phyloP scores from a whole-genome alignment of 768 basidiomycete genomes.

The Fomitopsis serialis region DNA sequence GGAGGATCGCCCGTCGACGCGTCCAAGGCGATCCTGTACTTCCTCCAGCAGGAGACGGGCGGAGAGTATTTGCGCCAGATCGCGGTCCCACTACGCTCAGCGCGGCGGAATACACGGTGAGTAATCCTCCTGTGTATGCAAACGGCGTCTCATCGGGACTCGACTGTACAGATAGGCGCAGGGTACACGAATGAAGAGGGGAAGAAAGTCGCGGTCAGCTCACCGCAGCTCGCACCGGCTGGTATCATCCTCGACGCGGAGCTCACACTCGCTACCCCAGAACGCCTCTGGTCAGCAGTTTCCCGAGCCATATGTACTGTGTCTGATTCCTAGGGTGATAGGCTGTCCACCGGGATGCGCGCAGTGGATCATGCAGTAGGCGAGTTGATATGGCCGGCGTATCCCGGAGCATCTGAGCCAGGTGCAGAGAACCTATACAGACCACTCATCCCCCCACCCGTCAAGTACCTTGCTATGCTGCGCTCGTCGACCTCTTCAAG shows the following conservation, averaged over 20 bases:
- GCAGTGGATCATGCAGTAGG: constrained; percentile 78
- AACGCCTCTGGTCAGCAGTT: constrained; percentile 58
- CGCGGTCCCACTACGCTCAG: constrained; percentile 81
- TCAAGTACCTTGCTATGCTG: constrained; percentile 64
- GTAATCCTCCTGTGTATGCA: constrained; percentile 8
- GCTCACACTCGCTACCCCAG: constrained; percentile 67
- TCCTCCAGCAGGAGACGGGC: constrained; percentile 50
- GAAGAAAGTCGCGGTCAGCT: constrained; percentile 52
- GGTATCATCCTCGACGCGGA: constrained; percentile 78
- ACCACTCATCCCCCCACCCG: constrained; percentile 45
- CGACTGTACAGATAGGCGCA: constrained; percentile 26
- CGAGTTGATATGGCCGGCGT: constrained; percentile 25
- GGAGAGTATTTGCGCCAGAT: constrained; percentile 57
- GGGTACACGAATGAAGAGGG: constrained; percentile 71
- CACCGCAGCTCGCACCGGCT: constrained; percentile 56
- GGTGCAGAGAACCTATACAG: constrained; percentile 60
- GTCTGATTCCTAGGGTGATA: constrained; percentile 20
- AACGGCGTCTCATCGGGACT: background rate
- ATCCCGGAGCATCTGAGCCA: no score
- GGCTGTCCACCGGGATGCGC: constrained; percentile 76
- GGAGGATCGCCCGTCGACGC: constrained; percentile 82
- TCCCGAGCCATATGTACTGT: constrained; percentile 1
- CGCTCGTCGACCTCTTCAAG: constrained; percentile 67
- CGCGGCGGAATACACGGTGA: constrained; percentile 69
- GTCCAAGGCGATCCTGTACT: constrained; percentile 65